These are phyloP conservation scores for Diaporthe sp. DNA, from an alignment of 2,329 filamentous ascomycete species.

Conservation along the genomic window DNA sequence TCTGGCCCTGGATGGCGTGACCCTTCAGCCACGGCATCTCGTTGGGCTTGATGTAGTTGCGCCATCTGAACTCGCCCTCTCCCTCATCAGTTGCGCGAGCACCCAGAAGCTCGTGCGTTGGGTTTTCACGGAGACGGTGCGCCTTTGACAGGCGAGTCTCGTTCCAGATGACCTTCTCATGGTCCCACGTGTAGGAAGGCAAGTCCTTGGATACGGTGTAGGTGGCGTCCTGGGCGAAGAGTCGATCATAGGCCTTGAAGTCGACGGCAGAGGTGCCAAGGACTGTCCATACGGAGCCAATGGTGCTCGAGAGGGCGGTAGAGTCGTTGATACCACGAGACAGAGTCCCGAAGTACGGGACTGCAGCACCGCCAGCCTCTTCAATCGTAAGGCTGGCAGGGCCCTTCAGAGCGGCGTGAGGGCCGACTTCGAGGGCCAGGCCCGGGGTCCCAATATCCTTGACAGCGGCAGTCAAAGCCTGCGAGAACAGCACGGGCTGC, in stretches of 20 bases:
- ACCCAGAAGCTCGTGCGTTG: conserved; percentile 41
- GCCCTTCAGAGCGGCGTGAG: conserved; percentile 56
- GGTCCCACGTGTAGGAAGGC: conserved; percentile 41
- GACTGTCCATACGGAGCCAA: conserved; percentile 42
- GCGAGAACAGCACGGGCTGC: conserved; percentile 46
- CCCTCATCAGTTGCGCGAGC: background rate
- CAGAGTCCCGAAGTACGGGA: conserved; percentile 47
- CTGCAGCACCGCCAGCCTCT: conserved; percentile 17
- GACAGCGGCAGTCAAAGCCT: conserved; percentile 38
- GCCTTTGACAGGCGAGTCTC: conserved; percentile 38
- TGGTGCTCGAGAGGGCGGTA: conserved; percentile 39
- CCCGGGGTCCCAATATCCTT: conserved; percentile 12
- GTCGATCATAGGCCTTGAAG: conserved; percentile 16
- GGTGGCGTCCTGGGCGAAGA: conserved; percentile 19
- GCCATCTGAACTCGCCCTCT: conserved; percentile 45
- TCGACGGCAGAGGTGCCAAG: conserved; percentile 25
- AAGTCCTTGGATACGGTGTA: conserved; percentile 35
- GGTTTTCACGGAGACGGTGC: background rate
- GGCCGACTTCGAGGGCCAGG: conserved; percentile 50
- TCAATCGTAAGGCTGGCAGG: conserved; percentile 53
- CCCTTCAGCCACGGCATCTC: conserved; percentile 56
- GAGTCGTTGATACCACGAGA: conserved; percentile 44
- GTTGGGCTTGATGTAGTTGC: conserved; percentile 44
- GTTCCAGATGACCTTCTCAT: conserved; percentile 33
- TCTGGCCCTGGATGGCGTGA: conserved; percentile 52